Base-by-base conservation (phyloP, 495 filamentous ascomycete species). In the Penicillium nucicola region DNA sequence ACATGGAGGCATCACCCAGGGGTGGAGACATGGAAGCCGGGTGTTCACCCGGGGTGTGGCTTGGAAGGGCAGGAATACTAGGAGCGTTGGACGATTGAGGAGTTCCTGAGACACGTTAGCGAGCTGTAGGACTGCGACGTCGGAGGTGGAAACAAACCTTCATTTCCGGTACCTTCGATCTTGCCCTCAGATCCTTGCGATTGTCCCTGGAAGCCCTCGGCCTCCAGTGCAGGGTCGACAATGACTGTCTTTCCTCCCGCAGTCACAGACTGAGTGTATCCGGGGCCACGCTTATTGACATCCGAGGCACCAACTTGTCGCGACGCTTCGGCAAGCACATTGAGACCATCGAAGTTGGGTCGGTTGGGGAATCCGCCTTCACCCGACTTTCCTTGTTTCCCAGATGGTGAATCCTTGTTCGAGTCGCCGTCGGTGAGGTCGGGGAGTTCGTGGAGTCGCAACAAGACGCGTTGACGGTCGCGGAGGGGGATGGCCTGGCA, bases 241-340 rank as follows among this genome's bases (percentile, higher is more conserved):
- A 77, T 64, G 9, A 77, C 70, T 7, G 71, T 75, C 61, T 77
- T 77, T 18, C 73, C 73, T 42, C 71, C 73, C 25, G 69, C 70
- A 34, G 73, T 77, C 48, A 76, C 64, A 14, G 71, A 72, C 61
- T 77, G 73, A 12, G 71, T 67, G 57, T 70, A 76, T 45, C 54
- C 61, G 35, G 70, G 59, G 30, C 65, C 67, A 36, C 71, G 70
- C 60, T 77, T 77, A 32, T 62, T 60, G 36, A 67, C 64, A 44
- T 77, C 73, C 36, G 71, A 74, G 14, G 74, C 74, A 51, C 72
- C 83, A 13, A 87, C 78, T 59, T 86, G 87, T 42, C 87, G 74
- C 34, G 89, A 90, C 3, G 88, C 90, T 64, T 95, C 90, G 35
- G 89, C 90, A 23, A 95, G 71, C 7, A 89, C 85, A 52, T 89